Evolutionary conservation across 495 filamentous ascomycete species (phyloP).

Genomic region (Geopyxis carbonaria): DNA sequence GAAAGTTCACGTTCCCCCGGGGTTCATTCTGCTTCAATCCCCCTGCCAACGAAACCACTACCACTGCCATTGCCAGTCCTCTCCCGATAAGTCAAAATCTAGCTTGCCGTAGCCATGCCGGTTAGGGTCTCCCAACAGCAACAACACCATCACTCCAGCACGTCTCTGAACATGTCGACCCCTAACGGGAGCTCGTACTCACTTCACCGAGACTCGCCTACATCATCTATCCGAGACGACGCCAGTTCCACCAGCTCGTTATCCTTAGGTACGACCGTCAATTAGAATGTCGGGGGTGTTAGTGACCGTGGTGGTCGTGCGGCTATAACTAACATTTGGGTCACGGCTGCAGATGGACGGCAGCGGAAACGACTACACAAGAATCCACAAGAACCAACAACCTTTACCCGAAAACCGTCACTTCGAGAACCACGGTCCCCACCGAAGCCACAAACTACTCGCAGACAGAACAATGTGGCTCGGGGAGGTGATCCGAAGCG

Average conservation of each 20-base stretch:
- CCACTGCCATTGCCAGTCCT: too few species aligned
- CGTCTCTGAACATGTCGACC: constrained; percentile 16
- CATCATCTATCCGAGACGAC: constrained; percentile 20
- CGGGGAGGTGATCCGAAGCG: constrained; percentile 18
- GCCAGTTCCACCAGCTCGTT: constrained; percentile 23
- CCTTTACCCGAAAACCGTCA: constrained; percentile 19
- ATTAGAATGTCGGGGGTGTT: constrained; percentile 1
- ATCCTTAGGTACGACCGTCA: constrained; percentile 20
- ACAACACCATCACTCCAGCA: constrained; percentile 15
- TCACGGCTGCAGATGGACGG: constrained; percentile 14
- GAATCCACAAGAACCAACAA: constrained; percentile 17
- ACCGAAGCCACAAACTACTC: constrained; percentile 15
- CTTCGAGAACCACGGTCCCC: constrained; percentile 21
- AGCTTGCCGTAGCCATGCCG: too few species aligned
- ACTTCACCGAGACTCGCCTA: constrained; percentile 19
- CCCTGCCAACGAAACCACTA: too few species aligned
- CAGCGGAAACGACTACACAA: constrained; percentile 24
- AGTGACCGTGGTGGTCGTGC: neutral
- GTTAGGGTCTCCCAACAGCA: constrained; percentile 25
- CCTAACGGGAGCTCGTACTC: constrained; percentile 20
- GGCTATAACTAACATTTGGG: neutral
- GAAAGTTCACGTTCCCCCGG: neutral
- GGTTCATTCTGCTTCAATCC: too few species aligned
- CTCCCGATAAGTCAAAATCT: too few species aligned
- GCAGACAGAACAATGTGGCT: too few species aligned